Evolutionary conservation across 352 stramenopile genomes (phyloP).

Genomic region (Phytophthora brassicae): DNA sequence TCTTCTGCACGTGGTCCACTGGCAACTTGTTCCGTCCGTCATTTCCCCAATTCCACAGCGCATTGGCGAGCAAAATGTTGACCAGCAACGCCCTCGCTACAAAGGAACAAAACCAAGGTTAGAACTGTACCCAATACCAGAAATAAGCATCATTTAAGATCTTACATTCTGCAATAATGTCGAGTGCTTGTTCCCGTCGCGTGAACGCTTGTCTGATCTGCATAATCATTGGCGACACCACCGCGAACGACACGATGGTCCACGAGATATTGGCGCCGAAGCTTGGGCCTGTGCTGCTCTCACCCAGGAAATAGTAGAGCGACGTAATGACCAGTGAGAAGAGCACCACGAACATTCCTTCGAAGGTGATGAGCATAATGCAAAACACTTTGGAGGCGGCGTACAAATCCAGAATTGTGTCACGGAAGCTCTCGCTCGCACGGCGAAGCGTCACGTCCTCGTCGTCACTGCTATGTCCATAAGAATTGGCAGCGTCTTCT

Average conservation of each 20-base stretch:
- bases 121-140: background rate
- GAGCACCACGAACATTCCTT: conserved; percentile 70
- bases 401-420: conserved; percentile 77
- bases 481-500: background rate
- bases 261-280: conserved; percentile 87
- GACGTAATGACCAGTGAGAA: conserved; percentile 63
- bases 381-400: conserved; percentile 75
- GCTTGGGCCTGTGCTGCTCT: conserved; percentile 33
- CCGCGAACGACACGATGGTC: conserved; percentile 78
- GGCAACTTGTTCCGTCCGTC: conserved; percentile 63
- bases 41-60: conserved; percentile 82
- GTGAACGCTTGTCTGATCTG: conserved; percentile 84
- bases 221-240: conserved; percentile 89
- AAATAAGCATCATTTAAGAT: background rate
- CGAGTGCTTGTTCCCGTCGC: conserved; percentile 69
- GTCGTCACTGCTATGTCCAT: background rate
- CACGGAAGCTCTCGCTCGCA: conserved; percentile 47
- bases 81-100: conserved; percentile 61
- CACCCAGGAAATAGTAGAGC: conserved; percentile 68
- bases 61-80: conserved; percentile 77
- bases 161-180: conserved; percentile 64
- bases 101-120: conserved; percentile 18
- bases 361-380: conserved; percentile 76
- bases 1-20: conserved; percentile 45
- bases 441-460: conserved; percentile 28